phyloP scores from a whole-genome alignment of 331 rosid species.

The Malus hybrid region DNA sequence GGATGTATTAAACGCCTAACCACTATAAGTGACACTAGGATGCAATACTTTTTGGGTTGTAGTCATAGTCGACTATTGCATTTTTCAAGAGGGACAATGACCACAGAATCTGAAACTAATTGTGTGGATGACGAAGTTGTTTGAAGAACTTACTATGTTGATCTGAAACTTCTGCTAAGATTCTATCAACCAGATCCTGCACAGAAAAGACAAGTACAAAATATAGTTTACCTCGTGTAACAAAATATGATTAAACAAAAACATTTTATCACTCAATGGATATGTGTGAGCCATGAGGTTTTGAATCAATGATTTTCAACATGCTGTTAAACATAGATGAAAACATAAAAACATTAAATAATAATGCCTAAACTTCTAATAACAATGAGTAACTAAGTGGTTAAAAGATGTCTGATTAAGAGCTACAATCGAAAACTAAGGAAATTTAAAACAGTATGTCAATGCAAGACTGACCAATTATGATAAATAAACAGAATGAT shows the following conservation, averaged over 20 bases:
- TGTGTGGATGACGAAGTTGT: neutral
- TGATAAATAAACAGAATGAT: neutral
- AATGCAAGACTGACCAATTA: neutral
- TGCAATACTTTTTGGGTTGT: neutral
- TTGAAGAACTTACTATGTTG: constrained; percentile 55
- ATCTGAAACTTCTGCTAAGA: constrained; percentile 55
- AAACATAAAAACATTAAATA: neutral
- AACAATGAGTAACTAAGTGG: neutral
- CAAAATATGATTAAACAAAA: neutral
- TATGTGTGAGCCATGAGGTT: neutral
- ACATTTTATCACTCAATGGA: neutral
- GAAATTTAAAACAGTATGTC: neutral
- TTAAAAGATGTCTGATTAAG: neutral
- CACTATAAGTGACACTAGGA: neutral
- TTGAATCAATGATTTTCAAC: neutral
- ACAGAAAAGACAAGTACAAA: constrained; percentile 19
- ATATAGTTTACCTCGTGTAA: neutral
- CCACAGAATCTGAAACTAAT: neutral
- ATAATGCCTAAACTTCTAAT: neutral
- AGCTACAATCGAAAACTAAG: neutral
- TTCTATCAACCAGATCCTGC: constrained; percentile 65
- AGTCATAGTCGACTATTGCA: neutral
- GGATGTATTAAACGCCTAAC: neutral
- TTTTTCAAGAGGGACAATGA: neutral
- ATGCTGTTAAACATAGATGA: neutral